Conservation (phyloP, 139 green algal genomes). For the Chlorokybus atmophyticus region DNA sequence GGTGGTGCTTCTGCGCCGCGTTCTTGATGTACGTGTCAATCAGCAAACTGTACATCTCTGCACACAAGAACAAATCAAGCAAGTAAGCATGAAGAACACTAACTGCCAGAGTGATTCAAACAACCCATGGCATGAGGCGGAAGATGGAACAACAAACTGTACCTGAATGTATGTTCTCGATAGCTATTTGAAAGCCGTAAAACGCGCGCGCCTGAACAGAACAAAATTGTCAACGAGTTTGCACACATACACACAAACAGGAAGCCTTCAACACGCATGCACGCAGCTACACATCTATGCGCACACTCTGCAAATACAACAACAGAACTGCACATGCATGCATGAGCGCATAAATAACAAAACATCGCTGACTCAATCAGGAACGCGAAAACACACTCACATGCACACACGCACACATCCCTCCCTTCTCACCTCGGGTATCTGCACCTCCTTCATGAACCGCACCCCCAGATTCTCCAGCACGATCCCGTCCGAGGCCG, state of each 20-base stretch:
- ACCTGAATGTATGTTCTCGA: slow-evolving; percentile 98
- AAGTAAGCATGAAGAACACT: not conserved
- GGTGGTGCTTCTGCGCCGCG: slow-evolving; percentile 33
- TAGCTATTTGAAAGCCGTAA: slow-evolving; percentile 98
- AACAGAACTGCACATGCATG: too few species aligned
- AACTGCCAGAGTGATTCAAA: not conserved
- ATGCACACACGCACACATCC: too few species aligned
- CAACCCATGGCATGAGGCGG: too few species aligned
- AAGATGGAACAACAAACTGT: too few species aligned
- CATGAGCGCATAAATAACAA: too few species aligned
- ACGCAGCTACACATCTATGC: too few species aligned
- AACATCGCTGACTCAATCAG: too few species aligned
- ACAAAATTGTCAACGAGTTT: too few species aligned
- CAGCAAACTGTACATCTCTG: slow-evolving; percentile 98
- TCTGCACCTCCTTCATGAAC: slow-evolving; percentile 90
- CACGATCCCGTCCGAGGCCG: slow-evolving; percentile 91
- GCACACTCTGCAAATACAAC: too few species aligned
- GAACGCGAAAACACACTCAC: too few species aligned
- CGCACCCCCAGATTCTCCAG: slow-evolving; percentile 85
- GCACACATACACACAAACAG: too few species aligned
- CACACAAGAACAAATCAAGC: not conserved
- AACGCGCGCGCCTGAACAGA: slow-evolving; percentile 75
- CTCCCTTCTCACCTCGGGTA: slow-evolving; percentile 73
- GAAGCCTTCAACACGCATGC: too few species aligned
- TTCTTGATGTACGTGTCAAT: slow-evolving; percentile 97